phyloP scores from a whole-genome alignment of 2,329 filamentous ascomycete genomes.

The Xylariaceae sp. region DNA sequence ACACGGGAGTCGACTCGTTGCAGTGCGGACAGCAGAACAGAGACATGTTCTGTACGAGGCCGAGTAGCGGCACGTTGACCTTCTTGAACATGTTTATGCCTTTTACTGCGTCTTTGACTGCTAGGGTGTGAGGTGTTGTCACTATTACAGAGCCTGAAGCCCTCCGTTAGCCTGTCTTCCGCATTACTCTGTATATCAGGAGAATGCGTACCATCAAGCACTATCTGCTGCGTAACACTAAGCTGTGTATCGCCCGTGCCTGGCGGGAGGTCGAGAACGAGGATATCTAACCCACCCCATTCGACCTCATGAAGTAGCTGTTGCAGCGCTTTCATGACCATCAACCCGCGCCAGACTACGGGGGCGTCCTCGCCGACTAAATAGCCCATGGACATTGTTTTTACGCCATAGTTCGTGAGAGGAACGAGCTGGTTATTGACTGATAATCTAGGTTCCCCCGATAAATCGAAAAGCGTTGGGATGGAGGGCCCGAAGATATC shows the following conservation, averaged over 20 bases:
- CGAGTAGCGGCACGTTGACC: conserved; percentile 75
- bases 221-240: conserved; percentile 92
- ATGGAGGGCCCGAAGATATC: conserved; percentile 97
- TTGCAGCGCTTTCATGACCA: conserved; percentile 97
- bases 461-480: conserved; percentile 81
- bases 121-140: conserved; percentile 90
- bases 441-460: conserved; percentile 74
- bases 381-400: conserved; percentile 99
- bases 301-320: conserved; percentile 94
- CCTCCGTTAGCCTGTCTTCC: conserved; percentile 9
- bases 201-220: conserved; percentile 65
- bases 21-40: conserved; percentile 80
- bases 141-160: conserved; percentile 72
- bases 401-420: conserved; percentile 89
- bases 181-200: not conserved
- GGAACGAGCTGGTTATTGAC: conserved; percentile 77
- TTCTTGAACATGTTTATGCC: conserved; percentile 92
- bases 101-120: conserved; percentile 86
- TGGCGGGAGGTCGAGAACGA: conserved; percentile 88
- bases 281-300: conserved; percentile 84
- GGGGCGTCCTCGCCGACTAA: conserved; percentile 76
- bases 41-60: conserved; percentile 91
- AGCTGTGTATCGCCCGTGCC: conserved; percentile 95
- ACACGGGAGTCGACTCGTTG: conserved; percentile 69
- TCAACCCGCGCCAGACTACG: conserved; percentile 91